Percentiles rank a stretch among this genome's conserved stretches.
phyloP scores from a whole-genome alignment of 768 basidiomycete genomes.

The Naganishia friedmannii region DNA sequence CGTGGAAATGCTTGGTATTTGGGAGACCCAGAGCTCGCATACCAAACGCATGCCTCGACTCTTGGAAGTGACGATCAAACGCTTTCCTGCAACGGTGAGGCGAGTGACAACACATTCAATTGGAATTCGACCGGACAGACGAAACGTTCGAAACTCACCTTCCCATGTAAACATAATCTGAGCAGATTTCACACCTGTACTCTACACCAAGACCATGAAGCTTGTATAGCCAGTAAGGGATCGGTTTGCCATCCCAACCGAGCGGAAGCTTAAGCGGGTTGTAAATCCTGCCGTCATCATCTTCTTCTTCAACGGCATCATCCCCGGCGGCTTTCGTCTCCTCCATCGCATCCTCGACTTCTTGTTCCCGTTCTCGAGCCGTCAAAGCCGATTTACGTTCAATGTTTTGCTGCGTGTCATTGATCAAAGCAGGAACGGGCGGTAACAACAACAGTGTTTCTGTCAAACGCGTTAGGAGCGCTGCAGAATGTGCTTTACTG shows the following conservation, averaged over 20 bases:
- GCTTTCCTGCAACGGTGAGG: conserved; percentile 37
- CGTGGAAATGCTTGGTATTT: conserved; percentile 98
- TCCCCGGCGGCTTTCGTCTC: conserved; percentile 48
- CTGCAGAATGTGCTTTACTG: conserved; percentile 54
- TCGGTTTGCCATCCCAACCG: conserved; percentile 98
- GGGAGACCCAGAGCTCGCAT: conserved; percentile 96
- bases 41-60: conserved; percentile 93
- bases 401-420: conserved; percentile 92
- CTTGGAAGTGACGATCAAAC: conserved; percentile 57
- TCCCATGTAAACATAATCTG: conserved; percentile 95
- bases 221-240: conserved; percentile 98
- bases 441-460: conserved; percentile 63
- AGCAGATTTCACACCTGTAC: conserved; percentile 96
- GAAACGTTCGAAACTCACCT: conserved; percentile 57
- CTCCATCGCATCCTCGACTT: conserved; percentile 71
- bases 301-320: conserved; percentile 62
- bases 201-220: conserved; percentile 96
- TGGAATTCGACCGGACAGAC: not conserved
- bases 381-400: conserved; percentile 95
- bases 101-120: not conserved
- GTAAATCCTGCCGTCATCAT: conserved; percentile 94
- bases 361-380: conserved; percentile 78
- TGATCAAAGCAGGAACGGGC: conserved; percentile 64
- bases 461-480: conserved; percentile 68
- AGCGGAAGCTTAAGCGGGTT: conserved; percentile 95